Evolutionary conservation across 2,329 filamentous ascomycete species (phyloP), one percentile per base, ranked within the genome.

Genomic region (Fusarium sambucinum): DNA sequence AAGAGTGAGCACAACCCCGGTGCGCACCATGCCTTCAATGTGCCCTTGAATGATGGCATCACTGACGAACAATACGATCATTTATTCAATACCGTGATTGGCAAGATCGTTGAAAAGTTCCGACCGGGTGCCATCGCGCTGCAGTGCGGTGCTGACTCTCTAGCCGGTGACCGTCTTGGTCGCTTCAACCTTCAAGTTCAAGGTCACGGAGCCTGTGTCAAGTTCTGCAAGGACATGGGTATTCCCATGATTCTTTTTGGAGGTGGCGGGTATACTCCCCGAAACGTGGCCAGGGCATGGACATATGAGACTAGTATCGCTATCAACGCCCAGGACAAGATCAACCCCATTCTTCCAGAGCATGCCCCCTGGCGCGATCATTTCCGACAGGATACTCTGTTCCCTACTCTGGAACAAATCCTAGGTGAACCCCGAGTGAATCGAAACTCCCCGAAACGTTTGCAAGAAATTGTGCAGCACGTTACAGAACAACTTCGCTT

Each of bases 121-220:
- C 89, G 90, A n/a, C 96, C 96, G 1, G 89, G 89, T 52, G 95
- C 93, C 44, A 97, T 99, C 74, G 95, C 96, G 9, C 85, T 99
- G 3, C 96, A 99, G 80, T 98, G 96, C 76, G 96, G 96, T 60
- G 96, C 95, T 44, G 96, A 99, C 83, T 96, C 92, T 40, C 86
- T 99, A 1, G 95, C 94, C 38, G 95, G 96, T 66, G 96, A 99
- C 80, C 88, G 96, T 23, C 87, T 99, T 0, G 96, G 96, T 48
- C 91, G 94, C 68, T 99, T 99, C 85, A 99, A 98, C 77, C 88
- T 99, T 63, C 96, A 97, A 78, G 96, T 99, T 63, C 90, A 93
- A 77, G 95, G 94, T 16, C 96, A 99, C 80, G 95, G 94, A 54
- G 90, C 91, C 68, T 99, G 96, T 78, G 93, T 97, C 60, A 89